Percentiles rank a stretch among this genome's conserved stretches.
Conservation (phyloP, 2,329 filamentous ascomycete genomes). For the Orbilia quercus region DNA sequence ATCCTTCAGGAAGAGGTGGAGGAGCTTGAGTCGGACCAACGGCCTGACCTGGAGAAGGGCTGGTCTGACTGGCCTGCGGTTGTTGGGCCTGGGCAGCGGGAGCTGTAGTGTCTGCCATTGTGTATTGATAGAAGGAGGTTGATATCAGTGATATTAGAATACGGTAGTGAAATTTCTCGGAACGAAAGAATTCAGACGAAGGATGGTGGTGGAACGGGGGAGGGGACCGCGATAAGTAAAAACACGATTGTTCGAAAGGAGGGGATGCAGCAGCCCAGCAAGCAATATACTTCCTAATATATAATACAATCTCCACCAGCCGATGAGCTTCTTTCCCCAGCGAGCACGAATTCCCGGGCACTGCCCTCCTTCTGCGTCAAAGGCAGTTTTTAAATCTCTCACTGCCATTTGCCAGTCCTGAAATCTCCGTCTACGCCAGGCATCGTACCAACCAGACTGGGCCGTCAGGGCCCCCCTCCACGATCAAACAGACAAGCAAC, state of each 20-base stretch:
- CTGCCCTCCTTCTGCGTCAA: constrained; percentile 13
- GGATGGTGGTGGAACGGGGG: background rate
- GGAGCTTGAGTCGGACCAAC: constrained; percentile 59
- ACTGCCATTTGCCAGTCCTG: constrained; percentile 8
- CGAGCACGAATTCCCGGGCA: constrained; percentile 7
- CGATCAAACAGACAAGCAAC: no score
- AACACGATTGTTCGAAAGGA: constrained; percentile 29
- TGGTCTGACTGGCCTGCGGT: constrained; percentile 45
- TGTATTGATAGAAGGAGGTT: background rate
- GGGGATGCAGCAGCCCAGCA: constrained; percentile 10
- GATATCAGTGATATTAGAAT: background rate
- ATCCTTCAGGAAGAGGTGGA: constrained; percentile 59
- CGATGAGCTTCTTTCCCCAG: constrained; percentile 19
- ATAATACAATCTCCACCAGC: background rate
- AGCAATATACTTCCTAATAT: background rate
- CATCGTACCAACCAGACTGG: no score
- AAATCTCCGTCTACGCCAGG: constrained; percentile 15
- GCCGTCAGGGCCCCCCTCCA: background rate
- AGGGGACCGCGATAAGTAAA: constrained; percentile 15
- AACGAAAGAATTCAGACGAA: background rate
- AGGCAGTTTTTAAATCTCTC: constrained; percentile 38
- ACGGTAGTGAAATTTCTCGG: background rate
- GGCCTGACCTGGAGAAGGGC: constrained; percentile 58
- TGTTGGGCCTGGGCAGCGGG: constrained; percentile 42
- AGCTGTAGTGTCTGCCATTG: constrained; percentile 47